Conservation (phyloP, 192 early-diverging fungal genomes). For the Dimargaris cristalligena region DNA sequence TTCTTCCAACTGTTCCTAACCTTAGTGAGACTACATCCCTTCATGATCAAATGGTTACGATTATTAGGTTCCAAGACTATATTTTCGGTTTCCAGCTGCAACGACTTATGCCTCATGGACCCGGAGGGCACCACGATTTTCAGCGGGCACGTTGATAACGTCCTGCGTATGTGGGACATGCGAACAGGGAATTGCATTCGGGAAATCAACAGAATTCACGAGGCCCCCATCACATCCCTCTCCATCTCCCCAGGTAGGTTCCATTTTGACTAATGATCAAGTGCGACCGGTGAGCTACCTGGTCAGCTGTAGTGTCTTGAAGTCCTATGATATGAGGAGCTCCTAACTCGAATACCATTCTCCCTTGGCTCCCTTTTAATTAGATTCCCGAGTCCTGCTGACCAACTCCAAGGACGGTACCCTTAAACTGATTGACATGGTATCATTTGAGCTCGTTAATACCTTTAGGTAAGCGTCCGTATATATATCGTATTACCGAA, state of each 20-base stretch:
- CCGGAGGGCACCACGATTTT: constrained; percentile 60
- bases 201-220: constrained; percentile 75
- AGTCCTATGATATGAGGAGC: neutral
- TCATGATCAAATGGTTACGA: too few relatives aligned
- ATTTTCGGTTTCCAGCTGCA: constrained; percentile 87
- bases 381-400: constrained; percentile 55
- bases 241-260: constrained; percentile 45
- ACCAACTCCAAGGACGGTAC: constrained; percentile 93
- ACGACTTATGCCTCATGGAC: constrained; percentile 71
- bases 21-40: too few relatives aligned
- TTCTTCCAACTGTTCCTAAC: too few relatives aligned
- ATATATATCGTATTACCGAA: too few relatives aligned
- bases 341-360: neutral
- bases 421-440: constrained; percentile 63
- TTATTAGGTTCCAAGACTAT: constrained; percentile 70
- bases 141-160: constrained; percentile 90
- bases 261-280: constrained; percentile 1
- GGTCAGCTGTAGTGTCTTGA: neutral
- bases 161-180: constrained; percentile 82
- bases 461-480: too few relatives aligned
- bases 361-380: constrained; percentile 2
- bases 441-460: constrained; percentile 52
- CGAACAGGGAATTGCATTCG: constrained; percentile 57
- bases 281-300: neutral
- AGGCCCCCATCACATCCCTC: constrained; percentile 77